phyloP scores from a whole-genome alignment of 371 early-diverging fungal species.

The Lichtheimia corymbifera region DNA sequence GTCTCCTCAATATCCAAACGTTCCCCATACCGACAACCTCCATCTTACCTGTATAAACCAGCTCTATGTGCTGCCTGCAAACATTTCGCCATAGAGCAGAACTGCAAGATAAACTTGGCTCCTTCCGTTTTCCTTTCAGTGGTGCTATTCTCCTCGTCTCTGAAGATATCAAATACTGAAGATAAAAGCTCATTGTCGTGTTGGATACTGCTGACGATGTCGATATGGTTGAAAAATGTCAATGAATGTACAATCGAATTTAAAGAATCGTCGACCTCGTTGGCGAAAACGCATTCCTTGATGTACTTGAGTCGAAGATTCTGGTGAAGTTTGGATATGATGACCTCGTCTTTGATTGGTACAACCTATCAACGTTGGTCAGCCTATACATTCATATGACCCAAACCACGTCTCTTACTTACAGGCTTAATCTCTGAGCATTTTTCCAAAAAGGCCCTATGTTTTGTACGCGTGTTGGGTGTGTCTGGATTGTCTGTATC shows the following conservation, averaged over 20 bases:
- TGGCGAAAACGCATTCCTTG: slow-evolving; percentile 76
- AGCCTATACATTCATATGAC: neutral
- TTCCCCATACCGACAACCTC: neutral
- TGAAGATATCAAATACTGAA: slow-evolving; percentile 68
- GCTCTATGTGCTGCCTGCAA: slow-evolving; percentile 62
- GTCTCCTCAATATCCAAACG: too few species aligned
- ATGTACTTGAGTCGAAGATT: slow-evolving; percentile 84
- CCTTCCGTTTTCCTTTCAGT: slow-evolving; percentile 64
- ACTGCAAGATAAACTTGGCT: slow-evolving; percentile 74
- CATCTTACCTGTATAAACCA: slow-evolving; percentile 53
- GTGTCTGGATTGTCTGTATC: slow-evolving; percentile 23
- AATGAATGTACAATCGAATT: slow-evolving; percentile 69
- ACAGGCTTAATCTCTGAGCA: slow-evolving; percentile 69
- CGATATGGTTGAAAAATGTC: slow-evolving; percentile 78
- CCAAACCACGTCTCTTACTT: neutral
- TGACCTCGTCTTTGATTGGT: slow-evolving; percentile 67
- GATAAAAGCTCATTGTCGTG: slow-evolving; percentile 64
- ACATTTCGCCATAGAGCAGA: slow-evolving; percentile 70
- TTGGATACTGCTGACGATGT: slow-evolving; percentile 75
- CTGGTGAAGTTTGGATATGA: slow-evolving; percentile 76
- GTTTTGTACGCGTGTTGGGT: slow-evolving; percentile 66
- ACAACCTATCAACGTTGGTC: slow-evolving; percentile 51
- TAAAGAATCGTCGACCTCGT: slow-evolving; percentile 72
- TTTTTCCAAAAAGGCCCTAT: slow-evolving; percentile 66
- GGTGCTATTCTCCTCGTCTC: slow-evolving; percentile 28